These are phyloP conservation scores for Neocatenulostroma microsporum DNA, from an alignment of 2,329 filamentous ascomycete species.

Conservation along the genomic window DNA sequence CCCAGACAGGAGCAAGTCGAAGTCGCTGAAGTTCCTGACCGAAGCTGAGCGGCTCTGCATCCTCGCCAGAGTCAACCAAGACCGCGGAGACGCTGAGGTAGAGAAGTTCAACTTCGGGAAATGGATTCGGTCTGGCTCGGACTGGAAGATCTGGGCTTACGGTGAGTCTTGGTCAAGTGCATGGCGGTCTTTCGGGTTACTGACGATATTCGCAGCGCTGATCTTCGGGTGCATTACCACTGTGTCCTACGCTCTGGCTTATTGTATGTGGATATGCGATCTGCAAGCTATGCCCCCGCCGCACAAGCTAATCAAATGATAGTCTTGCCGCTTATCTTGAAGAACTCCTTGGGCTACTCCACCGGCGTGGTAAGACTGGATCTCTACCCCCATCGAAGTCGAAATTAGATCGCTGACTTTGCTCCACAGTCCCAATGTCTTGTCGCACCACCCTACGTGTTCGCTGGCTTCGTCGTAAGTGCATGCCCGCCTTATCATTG, in stretches of 20 bases:
- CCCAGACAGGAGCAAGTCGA: too few relatives aligned
- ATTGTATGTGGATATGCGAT: slow-evolving; percentile 43
- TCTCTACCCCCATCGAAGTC: too few relatives aligned
- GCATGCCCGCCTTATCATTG: too few relatives aligned
- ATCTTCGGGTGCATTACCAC: slow-evolving; percentile 59
- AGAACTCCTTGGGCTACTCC: slow-evolving; percentile 27
- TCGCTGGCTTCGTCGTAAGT: slow-evolving; percentile 27
- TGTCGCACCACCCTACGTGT: slow-evolving; percentile 29
- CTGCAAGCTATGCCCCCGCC: too few relatives aligned
- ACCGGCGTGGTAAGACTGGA: too few relatives aligned
- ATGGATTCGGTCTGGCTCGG: slow-evolving; percentile 41
- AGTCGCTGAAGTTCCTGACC: slow-evolving; percentile 38
- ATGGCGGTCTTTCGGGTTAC: neutral
- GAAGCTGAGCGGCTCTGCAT: slow-evolving; percentile 40
- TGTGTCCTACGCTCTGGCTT: slow-evolving; percentile 64
- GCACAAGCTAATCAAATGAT: too few relatives aligned
- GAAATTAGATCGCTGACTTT: too few relatives aligned
- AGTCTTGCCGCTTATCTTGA: too few relatives aligned
- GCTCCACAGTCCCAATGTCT: slow-evolving; percentile 19
- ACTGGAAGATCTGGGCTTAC: slow-evolving; percentile 48
- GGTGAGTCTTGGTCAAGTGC: neutral
- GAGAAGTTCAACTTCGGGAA: slow-evolving; percentile 42
- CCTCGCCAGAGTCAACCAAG: slow-evolving; percentile 42
- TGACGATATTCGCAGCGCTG: slow-evolving; percentile 27
- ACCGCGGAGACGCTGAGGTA: slow-evolving; percentile 43